Conservation (phyloP, 78 protist genomes). For the Ministeria vibrans region DNA sequence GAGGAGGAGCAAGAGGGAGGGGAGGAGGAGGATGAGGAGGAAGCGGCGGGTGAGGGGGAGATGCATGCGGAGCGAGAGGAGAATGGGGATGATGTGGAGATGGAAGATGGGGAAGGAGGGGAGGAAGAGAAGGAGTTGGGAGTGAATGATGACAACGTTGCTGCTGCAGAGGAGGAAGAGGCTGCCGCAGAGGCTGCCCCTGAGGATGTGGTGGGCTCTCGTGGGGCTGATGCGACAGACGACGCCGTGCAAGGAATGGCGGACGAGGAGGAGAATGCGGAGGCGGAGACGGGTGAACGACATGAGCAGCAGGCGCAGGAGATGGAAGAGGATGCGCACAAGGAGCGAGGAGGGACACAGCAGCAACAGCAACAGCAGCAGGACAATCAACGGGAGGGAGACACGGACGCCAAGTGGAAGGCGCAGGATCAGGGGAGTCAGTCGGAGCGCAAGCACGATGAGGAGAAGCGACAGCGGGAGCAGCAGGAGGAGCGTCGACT, state of each 20-base stretch:
- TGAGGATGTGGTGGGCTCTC: neutral
- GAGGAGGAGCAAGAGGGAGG: neutral
- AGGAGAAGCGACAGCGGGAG: conserved; percentile 2
- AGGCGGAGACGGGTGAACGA: neutral
- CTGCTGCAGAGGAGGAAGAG: conserved; percentile 5
- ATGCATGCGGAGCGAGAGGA: neutral
- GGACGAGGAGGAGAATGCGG: conserved; percentile 22
- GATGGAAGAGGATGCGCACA: conserved; percentile 22
- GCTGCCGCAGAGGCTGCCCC: neutral
- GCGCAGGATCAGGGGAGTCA: neutral
- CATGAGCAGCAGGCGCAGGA: conserved; percentile 19
- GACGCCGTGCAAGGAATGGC: conserved; percentile 13
- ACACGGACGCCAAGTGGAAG: conserved; percentile 16
- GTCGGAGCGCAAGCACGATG: neutral
- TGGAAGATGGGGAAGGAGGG: conserved; percentile 34
- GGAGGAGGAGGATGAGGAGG: conserved; percentile 28
- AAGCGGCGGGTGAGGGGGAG: conserved; percentile 36
- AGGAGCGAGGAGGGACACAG: neutral
- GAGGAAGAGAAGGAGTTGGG: conserved; percentile 27
- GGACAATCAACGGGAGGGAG: neutral
- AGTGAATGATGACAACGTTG: conserved; percentile 10
- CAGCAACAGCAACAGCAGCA: conserved; percentile 19
- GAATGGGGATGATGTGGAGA: conserved; percentile 24
- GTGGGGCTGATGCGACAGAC: neutral
- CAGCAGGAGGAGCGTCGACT: neutral